Percentiles rank a stretch among this genome's conserved stretches.
Conservation (phyloP, 208 protist species). For the Acanthamoeba triangularis region DNA sequence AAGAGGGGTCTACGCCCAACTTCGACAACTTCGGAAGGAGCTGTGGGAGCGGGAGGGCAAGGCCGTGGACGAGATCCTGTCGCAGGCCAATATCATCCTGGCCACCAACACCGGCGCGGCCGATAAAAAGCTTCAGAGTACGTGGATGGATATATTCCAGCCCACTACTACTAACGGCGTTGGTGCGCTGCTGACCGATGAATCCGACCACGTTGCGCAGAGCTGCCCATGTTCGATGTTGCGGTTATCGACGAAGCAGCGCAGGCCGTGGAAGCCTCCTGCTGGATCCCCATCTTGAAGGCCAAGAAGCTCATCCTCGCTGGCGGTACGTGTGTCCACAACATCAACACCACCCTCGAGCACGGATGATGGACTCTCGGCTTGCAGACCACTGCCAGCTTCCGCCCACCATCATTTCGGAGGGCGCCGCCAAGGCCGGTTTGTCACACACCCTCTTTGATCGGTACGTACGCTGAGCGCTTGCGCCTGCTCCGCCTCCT, state of each 20-base stretch:
- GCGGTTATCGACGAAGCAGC: constrained; percentile 90
- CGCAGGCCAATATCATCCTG: constrained; percentile 86
- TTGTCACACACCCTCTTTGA: constrained; percentile 84
- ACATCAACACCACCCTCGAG: background rate
- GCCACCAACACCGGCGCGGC: constrained; percentile 83
- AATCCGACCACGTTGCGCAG: background rate
- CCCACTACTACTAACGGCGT: constrained; percentile 31
- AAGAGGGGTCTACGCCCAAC: constrained; percentile 42
- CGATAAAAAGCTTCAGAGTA: constrained; percentile 67
- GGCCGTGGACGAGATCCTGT: constrained; percentile 83
- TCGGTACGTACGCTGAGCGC: constrained; percentile 13
- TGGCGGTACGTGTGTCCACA: constrained; percentile 76
- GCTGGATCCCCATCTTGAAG: constrained; percentile 90
- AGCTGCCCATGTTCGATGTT: constrained; percentile 80
- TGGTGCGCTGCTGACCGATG: background rate
- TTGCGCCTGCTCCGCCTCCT: background rate
- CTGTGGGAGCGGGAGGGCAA: constrained; percentile 76
- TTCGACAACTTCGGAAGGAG: constrained; percentile 77
- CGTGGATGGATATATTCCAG: background rate
- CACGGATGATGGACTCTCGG: background rate
- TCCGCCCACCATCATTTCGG: constrained; percentile 84
- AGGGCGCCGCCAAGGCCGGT: constrained; percentile 75
- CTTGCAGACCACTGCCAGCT: constrained; percentile 84
- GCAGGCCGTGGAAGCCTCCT: constrained; percentile 89
- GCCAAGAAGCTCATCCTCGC: constrained; percentile 84